Evolutionary conservation across 2,329 filamentous ascomycete species (phyloP).

Genomic region (Ophiostoma australiae): DNA sequence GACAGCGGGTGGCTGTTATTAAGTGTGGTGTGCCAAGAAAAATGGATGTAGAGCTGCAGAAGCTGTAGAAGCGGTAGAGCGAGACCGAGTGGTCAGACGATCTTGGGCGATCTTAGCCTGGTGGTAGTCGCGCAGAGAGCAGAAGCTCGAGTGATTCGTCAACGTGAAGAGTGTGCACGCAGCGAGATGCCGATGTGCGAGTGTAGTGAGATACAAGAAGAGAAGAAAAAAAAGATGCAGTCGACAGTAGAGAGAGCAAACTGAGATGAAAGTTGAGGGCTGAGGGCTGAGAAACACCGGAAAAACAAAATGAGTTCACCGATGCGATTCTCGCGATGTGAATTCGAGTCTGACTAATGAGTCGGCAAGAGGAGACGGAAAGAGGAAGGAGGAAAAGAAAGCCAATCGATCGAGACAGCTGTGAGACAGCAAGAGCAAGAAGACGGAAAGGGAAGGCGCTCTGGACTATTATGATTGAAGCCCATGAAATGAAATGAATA

Average conservation of each 20-base stretch:
- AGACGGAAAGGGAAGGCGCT: background rate
- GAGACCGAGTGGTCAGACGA: conserved; percentile 7
- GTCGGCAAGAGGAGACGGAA: background rate
- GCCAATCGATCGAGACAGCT: background rate
- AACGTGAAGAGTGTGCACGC: background rate
- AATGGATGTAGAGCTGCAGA: background rate
- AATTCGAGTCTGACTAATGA: background rate
- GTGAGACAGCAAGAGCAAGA: conserved; percentile 4
- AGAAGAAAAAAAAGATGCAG: background rate
- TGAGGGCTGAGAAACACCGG: background rate
- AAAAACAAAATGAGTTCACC: background rate
- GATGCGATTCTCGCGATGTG: background rate
- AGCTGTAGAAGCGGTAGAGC: conserved; percentile 3
- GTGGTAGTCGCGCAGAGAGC: background rate
- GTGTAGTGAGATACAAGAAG: background rate
- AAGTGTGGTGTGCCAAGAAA: background rate
- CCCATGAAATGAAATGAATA: too few species aligned
- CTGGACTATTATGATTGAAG: background rate
- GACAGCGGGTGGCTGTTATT: background rate
- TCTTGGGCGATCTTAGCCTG: background rate
- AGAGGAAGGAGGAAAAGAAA: background rate
- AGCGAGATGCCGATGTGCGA: background rate
- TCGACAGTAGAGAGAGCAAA: background rate
- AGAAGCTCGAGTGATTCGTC: background rate
- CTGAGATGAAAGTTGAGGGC: background rate